Percentiles rank a stretch among this genome's conserved stretches.
phyloP scores from a whole-genome alignment of 2,329 filamentous ascomycete genomes.

The Colletotrichum sp. region DNA sequence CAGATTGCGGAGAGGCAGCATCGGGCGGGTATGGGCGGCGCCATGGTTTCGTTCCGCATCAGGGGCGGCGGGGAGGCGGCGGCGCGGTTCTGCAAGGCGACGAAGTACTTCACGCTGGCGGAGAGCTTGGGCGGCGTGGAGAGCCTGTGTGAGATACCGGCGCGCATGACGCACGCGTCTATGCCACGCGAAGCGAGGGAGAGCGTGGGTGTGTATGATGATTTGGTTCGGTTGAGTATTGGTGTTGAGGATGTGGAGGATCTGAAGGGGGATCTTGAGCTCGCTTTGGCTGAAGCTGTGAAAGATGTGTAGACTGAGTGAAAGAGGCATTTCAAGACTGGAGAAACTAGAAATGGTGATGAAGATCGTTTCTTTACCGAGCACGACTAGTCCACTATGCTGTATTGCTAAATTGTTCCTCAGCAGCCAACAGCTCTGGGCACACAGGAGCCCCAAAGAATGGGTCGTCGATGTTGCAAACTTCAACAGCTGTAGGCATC shows the following conservation, averaged over 20 bases:
- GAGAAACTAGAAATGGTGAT: background rate
- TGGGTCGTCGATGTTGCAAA: background rate
- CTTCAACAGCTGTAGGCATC: background rate
- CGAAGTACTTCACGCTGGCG: background rate
- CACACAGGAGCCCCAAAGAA: background rate
- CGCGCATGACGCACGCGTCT: background rate
- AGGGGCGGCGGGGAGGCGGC: fast-evolving
- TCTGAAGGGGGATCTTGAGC: background rate
- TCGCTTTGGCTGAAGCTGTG: background rate
- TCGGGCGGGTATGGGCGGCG: background rate
- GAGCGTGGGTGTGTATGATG: background rate
- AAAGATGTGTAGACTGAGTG: background rate
- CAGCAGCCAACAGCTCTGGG: background rate
- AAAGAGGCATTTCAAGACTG: background rate
- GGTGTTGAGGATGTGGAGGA: background rate
- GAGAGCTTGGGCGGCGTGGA: background rate
- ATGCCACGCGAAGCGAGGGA: background rate
- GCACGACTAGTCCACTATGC: background rate
- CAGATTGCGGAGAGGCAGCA: background rate
- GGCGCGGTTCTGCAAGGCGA: background rate
- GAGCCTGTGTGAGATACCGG: background rate
- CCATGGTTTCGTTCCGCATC: background rate
- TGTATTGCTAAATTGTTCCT: background rate
- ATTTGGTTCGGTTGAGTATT: background rate
- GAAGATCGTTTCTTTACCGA: background rate